Base-by-base conservation (phyloP, 2,329 filamentous ascomycete genomes). In the Conoideocrella luteorostrata region DNA sequence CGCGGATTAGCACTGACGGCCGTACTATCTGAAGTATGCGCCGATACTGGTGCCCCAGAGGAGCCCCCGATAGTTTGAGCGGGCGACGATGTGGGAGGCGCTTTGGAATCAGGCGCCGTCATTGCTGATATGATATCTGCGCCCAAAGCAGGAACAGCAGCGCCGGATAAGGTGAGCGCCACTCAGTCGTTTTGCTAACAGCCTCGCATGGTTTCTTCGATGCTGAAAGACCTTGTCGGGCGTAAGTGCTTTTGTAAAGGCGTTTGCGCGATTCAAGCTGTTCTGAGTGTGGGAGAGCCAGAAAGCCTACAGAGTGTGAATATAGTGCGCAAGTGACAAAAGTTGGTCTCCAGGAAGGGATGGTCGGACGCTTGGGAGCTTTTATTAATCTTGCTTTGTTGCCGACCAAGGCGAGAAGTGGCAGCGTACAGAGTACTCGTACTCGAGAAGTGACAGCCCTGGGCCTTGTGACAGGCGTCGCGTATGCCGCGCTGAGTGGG, bases 1-100 rank as follows among this genome's bases (percentile, higher is more conserved):
- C 56, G 57, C 18, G 51, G 43, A 13, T 43, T 32, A 5, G 50
- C 50, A 20, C 38, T 37, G 22, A 46, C 45, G 11, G 50, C 43
- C 13, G 49, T 41, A 29, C 49, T 43, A 40, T 43, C 12, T 24
- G 13, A 17, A 10, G 22, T 28, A 48, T 49, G 29, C 7, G 43
- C 30, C 4, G 47, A 49, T 13, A 35, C 28, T 22, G 47, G 41
- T 15, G 45, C 42, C 6, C 41, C 41, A 40, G 49, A 44, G 3
- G 47, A 40, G 20, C 37, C 45, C n/a, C 43, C 42, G 10, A 37
- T 43, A 4, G 43, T 47, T 40, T 20, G 50, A 36, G 44, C 30
- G 29, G 46, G 45, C 23, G 47, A 48, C 42, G 48, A 45, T 29
- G 50, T 45, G 30, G 37, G 40, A 45, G 47, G 51, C 36, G 43